These are phyloP conservation scores for Termitomyces sp. DNA, from an alignment of 1,284 basidiomycete genomes.

Conservation along the genomic window DNA sequence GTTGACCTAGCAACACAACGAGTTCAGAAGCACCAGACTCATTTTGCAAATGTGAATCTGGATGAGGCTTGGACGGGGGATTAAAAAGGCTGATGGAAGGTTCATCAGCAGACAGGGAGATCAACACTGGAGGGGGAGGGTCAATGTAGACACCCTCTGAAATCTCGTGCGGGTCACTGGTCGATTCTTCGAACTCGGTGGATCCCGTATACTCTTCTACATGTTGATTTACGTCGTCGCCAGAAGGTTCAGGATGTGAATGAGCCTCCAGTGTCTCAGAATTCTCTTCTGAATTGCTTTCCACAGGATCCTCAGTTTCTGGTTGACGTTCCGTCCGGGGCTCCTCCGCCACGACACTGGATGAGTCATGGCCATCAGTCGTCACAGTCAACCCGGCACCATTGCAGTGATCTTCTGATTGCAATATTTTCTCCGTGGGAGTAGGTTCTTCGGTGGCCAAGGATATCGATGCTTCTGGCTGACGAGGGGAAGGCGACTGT, in stretches of 20 bases:
- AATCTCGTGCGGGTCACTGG: conserved; percentile 56
- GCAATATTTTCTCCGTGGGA: neutral
- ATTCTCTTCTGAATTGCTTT: neutral
- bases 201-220: conserved; percentile 4
- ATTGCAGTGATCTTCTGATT: neutral
- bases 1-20: conserved; percentile 49
- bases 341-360: neutral
- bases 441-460: neutral
- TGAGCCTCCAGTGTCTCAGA: neutral
- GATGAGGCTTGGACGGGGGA: conserved; percentile 32
- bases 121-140: conserved; percentile 64
- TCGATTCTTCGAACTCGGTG: conserved; percentile 13
- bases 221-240: neutral
- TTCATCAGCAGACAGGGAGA: conserved; percentile 44
- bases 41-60: conserved; percentile 18
- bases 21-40: conserved; percentile 18
- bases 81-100: conserved; percentile 57
- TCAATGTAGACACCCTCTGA: conserved; percentile 70
- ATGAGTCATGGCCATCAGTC: neutral
- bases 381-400: neutral
- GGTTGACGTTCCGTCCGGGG: neutral
- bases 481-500: neutral
- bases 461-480: neutral
- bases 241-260: neutral
- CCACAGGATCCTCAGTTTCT: neutral